Conservation (phyloP, 176 grass and related monocot species). For the Zea mays region DNA sequence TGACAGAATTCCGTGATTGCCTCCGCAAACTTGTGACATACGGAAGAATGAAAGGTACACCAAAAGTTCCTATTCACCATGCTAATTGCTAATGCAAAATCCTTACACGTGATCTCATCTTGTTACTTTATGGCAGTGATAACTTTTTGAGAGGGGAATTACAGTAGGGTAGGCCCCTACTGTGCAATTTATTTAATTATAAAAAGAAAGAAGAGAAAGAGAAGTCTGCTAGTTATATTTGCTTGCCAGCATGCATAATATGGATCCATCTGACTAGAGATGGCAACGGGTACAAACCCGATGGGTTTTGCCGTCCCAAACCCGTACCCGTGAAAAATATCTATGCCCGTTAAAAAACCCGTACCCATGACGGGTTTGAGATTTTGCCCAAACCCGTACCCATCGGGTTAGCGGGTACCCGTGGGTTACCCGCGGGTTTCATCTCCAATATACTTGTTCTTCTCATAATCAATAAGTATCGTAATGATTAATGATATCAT, state of each 20-base stretch:
- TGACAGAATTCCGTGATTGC: conserved; percentile 78
- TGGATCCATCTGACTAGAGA: neutral
- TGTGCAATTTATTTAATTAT: neutral
- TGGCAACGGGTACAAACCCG: too few relatives aligned
- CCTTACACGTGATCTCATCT: neutral
- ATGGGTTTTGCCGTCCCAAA: too few relatives aligned
- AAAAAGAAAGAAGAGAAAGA: neutral
- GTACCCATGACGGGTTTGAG: too few relatives aligned
- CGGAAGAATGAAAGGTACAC: conserved; percentile 87
- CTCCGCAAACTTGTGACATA: conserved; percentile 66
- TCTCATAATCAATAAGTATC: too few relatives aligned
- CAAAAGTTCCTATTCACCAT: conserved; percentile 25
- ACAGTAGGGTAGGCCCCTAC: neutral
- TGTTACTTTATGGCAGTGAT: neutral
- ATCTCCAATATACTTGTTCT: too few relatives aligned
- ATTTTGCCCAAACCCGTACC: too few relatives aligned
- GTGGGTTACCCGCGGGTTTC: too few relatives aligned
- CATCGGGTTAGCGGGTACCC: too few relatives aligned
- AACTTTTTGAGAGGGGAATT: neutral
- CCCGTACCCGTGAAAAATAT: too few relatives aligned
- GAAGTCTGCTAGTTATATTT: neutral
- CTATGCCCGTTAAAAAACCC: too few relatives aligned
- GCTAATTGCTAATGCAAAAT: conserved; percentile 22
- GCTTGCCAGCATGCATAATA: neutral
- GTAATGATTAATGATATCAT: too few relatives aligned